A percentile compares a stretch with the other conserved stretches of the same genome.
phyloP scores from a whole-genome alignment of 495 filamentous ascomycete genomes.

The Delitschia confertaspora region DNA sequence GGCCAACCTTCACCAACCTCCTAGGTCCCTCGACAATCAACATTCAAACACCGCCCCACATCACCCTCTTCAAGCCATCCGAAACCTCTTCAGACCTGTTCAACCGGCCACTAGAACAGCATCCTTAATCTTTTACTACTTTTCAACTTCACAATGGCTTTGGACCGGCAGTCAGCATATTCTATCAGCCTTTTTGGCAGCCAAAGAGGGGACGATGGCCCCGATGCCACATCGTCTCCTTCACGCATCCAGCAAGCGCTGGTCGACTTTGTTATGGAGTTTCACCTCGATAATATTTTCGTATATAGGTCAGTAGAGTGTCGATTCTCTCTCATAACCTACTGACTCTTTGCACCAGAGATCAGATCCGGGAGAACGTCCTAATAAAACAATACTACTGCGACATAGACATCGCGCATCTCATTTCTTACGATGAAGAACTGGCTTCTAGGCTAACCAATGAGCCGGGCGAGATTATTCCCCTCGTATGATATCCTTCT shows the following conservation, averaged over 20 bases:
- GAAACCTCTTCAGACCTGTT: too few relatives aligned
- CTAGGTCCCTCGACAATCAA: too few relatives aligned
- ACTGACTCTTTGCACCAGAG: slow-evolving; percentile 43
- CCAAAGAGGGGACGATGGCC: slow-evolving; percentile 44
- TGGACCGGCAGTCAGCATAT: slow-evolving; percentile 85
- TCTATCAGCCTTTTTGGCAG: slow-evolving; percentile 67
- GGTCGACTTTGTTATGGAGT: slow-evolving; percentile 81
- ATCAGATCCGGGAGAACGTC: slow-evolving; percentile 93
- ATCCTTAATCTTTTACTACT: neutral
- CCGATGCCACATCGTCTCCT: slow-evolving; percentile 51
- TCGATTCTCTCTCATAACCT: neutral
- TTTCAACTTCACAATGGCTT: slow-evolving; percentile 32
- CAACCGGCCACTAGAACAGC: neutral
- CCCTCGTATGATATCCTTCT: slow-evolving; percentile 54
- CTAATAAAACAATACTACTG: slow-evolving; percentile 92
- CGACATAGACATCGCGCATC: slow-evolving; percentile 91
- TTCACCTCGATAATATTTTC: slow-evolving; percentile 90
- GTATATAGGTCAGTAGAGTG: slow-evolving; percentile 67
- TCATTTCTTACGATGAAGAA: slow-evolving; percentile 96
- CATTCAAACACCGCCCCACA: too few relatives aligned
- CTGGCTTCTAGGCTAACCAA: slow-evolving; percentile 83
- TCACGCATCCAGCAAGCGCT: slow-evolving; percentile 48
- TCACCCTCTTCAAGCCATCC: too few relatives aligned
- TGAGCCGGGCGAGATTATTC: slow-evolving; percentile 87
- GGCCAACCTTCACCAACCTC: too few relatives aligned